A percentile compares a stretch with the other conserved stretches of the same genome.
phyloP scores from a whole-genome alignment of 306 rosid species.

The Cicer cuneatum region DNA sequence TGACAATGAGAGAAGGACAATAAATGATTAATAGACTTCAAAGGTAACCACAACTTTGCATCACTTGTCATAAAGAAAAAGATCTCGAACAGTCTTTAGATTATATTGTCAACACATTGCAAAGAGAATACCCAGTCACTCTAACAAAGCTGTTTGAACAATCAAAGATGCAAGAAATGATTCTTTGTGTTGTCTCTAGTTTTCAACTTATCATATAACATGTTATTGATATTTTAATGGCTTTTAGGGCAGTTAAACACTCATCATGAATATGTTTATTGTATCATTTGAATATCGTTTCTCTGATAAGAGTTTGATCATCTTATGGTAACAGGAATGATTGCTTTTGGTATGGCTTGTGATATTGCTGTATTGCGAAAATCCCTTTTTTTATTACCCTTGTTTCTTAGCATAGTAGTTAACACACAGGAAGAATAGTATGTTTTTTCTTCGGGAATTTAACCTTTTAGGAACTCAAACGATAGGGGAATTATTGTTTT shows the following conservation, averaged over 20 bases:
- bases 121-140: conserved; percentile 3
- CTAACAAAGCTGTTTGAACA: background rate
- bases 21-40: conserved; percentile 16
- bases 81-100: conserved; percentile 5
- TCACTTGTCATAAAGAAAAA: background rate
- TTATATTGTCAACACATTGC: conserved; percentile 8
- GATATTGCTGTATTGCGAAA: background rate
- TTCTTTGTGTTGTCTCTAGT: conserved; percentile 5
- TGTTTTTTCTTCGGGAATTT: no score
- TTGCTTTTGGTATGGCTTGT: conserved; percentile 8
- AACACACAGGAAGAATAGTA: no score
- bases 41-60: background rate
- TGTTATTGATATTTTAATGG: background rate
- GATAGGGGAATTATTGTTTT: no score
- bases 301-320: conserved; percentile 9
- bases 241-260: conserved; percentile 17
- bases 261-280: background rate
- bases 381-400: no score
- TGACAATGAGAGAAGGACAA: conserved; percentile 28
- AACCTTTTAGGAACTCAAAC: no score
- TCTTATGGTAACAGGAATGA: background rate
- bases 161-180: background rate
- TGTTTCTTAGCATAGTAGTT: no score
- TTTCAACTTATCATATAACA: background rate
- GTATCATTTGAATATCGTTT: conserved; percentile 27